Percentiles rank a stretch among this genome's conserved stretches.
phyloP scores from a whole-genome alignment of 345 rosid species.

The Durio zibethinus region DNA sequence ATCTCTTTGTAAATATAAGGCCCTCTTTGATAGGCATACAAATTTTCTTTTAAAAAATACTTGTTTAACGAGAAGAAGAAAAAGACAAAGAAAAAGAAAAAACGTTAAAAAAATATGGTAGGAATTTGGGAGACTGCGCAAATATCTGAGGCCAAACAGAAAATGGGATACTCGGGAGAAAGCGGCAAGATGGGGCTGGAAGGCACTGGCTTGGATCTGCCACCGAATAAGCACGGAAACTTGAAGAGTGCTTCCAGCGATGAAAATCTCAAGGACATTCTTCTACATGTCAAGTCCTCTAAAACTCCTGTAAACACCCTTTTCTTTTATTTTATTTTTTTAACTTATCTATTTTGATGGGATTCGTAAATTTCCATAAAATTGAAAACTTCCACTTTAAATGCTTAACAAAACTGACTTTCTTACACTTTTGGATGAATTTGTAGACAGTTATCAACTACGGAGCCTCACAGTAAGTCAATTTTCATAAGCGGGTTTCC shows the following conservation, averaged over 20 bases:
- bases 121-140: not conserved
- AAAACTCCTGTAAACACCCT: constrained; percentile 37
- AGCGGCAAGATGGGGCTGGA: constrained; percentile 28
- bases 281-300: constrained; percentile 47
- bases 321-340: no score
- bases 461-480: constrained; percentile 59
- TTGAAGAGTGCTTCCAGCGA: constrained; percentile 49
- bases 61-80: not conserved
- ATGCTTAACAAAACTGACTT: not conserved
- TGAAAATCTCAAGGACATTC: constrained; percentile 36
- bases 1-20: no score
- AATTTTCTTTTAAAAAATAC: no score
- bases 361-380: not conserved
- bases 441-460: constrained; percentile 58
- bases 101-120: not conserved
- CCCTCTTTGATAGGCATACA: no score
- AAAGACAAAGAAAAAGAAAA: not conserved
- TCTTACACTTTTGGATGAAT: not conserved
- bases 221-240: constrained; percentile 46
- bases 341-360: not conserved
- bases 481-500: not conserved
- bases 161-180: constrained; percentile 21
- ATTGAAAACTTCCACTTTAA: not conserved
- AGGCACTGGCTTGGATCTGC: constrained; percentile 29
- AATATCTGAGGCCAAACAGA: not conserved